Conservation (phyloP, 2,329 filamentous ascomycete genomes). For the Lasiodiplodia gonubiensis region DNA sequence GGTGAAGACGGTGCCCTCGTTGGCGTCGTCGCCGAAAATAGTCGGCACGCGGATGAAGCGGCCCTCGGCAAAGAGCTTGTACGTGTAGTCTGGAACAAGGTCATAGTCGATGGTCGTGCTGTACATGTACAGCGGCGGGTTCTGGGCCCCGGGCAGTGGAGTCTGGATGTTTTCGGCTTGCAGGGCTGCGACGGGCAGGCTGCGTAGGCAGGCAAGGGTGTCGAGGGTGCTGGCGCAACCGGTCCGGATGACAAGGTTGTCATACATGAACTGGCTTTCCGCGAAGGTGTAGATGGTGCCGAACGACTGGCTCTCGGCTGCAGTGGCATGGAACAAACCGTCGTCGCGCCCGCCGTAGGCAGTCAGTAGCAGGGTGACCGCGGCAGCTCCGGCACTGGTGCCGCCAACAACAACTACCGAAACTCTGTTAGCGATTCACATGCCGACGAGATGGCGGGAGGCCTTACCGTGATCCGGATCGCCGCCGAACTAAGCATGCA, state of each 20-base stretch:
- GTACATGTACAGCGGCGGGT: constrained; percentile 57
- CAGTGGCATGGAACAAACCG: constrained; percentile 59
- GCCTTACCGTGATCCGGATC: constrained; percentile 60
- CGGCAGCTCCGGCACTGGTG: constrained; percentile 67
- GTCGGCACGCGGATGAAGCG: constrained; percentile 60
- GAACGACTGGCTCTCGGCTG: constrained; percentile 61
- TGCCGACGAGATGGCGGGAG: neutral
- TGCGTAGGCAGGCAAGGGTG: constrained; percentile 58
- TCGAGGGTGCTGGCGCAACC: constrained; percentile 49
- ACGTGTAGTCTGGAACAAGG: constrained; percentile 58
- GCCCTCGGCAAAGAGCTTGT: constrained; percentile 55
- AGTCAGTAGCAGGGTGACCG: constrained; percentile 36
- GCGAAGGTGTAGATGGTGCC: constrained; percentile 54
- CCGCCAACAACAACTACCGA: constrained; percentile 67
- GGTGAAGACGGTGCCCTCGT: constrained; percentile 69
- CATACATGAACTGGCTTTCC: constrained; percentile 59
- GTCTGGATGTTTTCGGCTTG: constrained; percentile 55
- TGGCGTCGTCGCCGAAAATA: constrained; percentile 62
- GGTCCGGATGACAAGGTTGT: constrained; percentile 57
- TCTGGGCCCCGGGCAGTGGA: constrained; percentile 52
- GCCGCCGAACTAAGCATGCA: constrained; percentile 65
- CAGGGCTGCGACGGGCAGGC: constrained; percentile 50
- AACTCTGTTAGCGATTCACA: neutral
- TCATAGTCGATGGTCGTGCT: constrained; percentile 58
- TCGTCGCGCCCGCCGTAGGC: constrained; percentile 57